Evolutionary conservation across 2,329 filamentous ascomycete species (phyloP), one percentile per base, ranked within the genome.

Genomic region (Seiridium cupressi): DNA sequence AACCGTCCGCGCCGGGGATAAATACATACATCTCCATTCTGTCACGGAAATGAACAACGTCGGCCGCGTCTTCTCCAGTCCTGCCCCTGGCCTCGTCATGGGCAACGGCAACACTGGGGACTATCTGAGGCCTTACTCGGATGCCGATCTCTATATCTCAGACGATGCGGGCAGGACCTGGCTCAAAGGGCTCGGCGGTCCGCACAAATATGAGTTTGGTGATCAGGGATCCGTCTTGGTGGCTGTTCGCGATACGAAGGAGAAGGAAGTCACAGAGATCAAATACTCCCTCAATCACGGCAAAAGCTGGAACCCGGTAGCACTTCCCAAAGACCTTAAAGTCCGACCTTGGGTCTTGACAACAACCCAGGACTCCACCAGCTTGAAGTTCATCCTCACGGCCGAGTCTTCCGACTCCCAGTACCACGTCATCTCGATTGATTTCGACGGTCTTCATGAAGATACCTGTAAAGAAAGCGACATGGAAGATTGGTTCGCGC

Each of bases 171-270:
- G 95, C 46, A 77, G 92, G 62, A 93, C 88, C 1, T 99, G 96
- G 95, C 85, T 81, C 44, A 80, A 88, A 70, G 85, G 88, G 0
- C 82, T 91, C 4, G 81, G 93, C 13, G 91, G 92, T 26, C 90
- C 93, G 10, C 93, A 98, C 77, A 95, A 96, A 73, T 99, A 96
- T 74, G 93, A 97, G 70, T 96, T 98, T 73, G 95, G 95, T 57
- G 94, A 97, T 68, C 90, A 96, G 65, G 95, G 95, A 1, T 93
- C 93, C 13, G 85, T 99, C 26, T 79, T 99, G 36, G 83, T 98
- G 36, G 95, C 95, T 3, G 81, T 98, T 44, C 83, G 85, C 63
- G 91, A 97, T 68, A 91, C 89, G 1, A 77, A 86, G 44, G 77
- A 88, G 60, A 79, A 89, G 59, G 82, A 86, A 62, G 70, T 85